These are phyloP conservation scores for Primulina eburnea DNA, from an alignment of 257 asterid species.

Conservation along the genomic window DNA sequence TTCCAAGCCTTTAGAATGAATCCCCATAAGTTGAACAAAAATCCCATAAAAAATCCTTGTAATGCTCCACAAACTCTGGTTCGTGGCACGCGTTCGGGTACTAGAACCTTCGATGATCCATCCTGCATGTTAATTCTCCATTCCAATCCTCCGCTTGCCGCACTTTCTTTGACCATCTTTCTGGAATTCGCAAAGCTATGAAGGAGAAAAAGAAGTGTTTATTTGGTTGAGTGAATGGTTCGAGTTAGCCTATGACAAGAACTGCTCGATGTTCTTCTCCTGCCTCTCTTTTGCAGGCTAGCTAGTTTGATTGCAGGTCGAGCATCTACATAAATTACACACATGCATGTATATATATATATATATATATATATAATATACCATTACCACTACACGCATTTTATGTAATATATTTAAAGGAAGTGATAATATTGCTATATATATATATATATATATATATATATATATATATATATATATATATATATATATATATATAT, in stretches of 20 bases:
- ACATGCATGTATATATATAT: constrained; percentile 22
- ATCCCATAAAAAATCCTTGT: constrained; percentile 23
- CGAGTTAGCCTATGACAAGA: constrained; percentile 1
- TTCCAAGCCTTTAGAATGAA: constrained; percentile 64
- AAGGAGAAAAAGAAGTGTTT: background rate
- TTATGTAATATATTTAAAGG: too few species aligned
- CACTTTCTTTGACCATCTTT: constrained; percentile 41
- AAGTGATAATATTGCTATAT: too few species aligned
- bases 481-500: constrained; percentile 1
- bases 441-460: background rate
- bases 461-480: background rate
- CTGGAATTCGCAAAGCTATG: background rate
- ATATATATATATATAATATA: constrained; percentile 18
- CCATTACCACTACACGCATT: background rate
- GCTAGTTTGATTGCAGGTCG: constrained; percentile 26
- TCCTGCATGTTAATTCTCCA: constrained; percentile 57
- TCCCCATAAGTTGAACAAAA: constrained; percentile 26
- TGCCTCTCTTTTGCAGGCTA: constrained; percentile 18
- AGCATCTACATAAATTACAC: constrained; percentile 22
- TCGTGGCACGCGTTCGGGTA: constrained; percentile 24
- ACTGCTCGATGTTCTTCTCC: background rate
- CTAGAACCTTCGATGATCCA: constrained; percentile 47
- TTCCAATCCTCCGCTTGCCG: constrained; percentile 38
- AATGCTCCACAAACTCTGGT: constrained; percentile 22
- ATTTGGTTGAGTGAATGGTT: background rate